Conservation (phyloP, 1,139 yeast genomes). For the Pichia sp. region DNA sequence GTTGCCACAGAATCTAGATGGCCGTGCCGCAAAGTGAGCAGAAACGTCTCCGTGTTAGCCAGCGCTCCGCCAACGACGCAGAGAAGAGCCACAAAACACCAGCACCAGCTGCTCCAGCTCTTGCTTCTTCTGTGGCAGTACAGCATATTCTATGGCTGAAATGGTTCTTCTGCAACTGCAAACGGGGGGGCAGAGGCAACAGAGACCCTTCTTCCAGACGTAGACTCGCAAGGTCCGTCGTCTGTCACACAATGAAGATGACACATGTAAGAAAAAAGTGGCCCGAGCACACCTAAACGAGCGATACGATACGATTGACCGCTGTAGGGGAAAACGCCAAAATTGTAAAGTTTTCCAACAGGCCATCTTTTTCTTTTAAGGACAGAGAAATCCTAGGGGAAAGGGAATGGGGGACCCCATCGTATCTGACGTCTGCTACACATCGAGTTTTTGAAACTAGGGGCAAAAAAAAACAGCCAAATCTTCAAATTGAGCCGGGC, state of each 20-base stretch:
- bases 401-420: too few species aligned
- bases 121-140: neutral
- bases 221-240: neutral
- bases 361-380: neutral
- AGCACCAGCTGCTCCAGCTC: neutral
- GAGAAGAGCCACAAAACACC: neutral
- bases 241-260: neutral
- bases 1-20: neutral
- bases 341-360: neutral
- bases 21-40: constrained; percentile 7
- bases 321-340: neutral
- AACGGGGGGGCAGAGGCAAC: too few species aligned
- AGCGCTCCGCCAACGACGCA: neutral
- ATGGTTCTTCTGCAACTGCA: too few species aligned
- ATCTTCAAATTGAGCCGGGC: too few species aligned
- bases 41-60: constrained; percentile 26
- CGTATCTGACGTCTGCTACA: too few species aligned
- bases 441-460: too few species aligned
- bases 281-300: constrained; percentile 5
- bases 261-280: constrained; percentile 3
- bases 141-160: neutral
- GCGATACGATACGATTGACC: constrained; percentile 6
- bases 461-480: too few species aligned
- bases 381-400: neutral
- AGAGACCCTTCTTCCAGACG: too few species aligned